A percentile compares a stretch with the other conserved stretches of the same genome.
These are phyloP conservation scores for Phaeosphaeria sp. DNA, from an alignment of 2,329 filamentous ascomycete genomes.

Conservation along the genomic window DNA sequence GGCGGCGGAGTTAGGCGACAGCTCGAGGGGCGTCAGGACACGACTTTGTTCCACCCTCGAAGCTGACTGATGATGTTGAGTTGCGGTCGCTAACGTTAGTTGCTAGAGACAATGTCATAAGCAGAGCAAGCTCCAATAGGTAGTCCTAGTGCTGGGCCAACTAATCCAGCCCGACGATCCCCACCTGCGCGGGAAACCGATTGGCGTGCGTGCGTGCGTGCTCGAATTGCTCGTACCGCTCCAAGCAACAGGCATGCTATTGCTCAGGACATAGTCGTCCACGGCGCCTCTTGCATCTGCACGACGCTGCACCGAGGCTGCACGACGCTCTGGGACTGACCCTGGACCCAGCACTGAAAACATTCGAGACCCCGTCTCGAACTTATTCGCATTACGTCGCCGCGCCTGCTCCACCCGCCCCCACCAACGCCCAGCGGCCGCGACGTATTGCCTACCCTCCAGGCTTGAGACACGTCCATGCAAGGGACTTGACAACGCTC, in stretches of 20 bases:
- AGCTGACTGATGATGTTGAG: not conserved
- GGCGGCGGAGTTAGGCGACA: not conserved
- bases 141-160: not conserved
- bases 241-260: too few species aligned
- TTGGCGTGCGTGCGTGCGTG: constrained; percentile 3
- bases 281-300: not conserved
- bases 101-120: not conserved
- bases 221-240: not conserved
- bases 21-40: not conserved
- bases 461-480: constrained; percentile 3
- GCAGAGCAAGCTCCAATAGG: not conserved
- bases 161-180: not conserved
- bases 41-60: not conserved
- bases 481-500: not conserved
- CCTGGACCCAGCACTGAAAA: not conserved
- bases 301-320: not conserved
- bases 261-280: not conserved
- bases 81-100: not conserved
- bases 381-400: constrained; percentile 10
- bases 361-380: not conserved
- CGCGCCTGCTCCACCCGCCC: constrained; percentile 7
- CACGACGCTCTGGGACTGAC: too few species aligned
- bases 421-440: constrained; percentile 9
- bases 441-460: constrained; percentile 9
- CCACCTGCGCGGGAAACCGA: not conserved